Evolutionary conservation across 257 asterid genomes (phyloP), one percentile per base, ranked within the genome.

Genomic region (Ilex asprella): DNA sequence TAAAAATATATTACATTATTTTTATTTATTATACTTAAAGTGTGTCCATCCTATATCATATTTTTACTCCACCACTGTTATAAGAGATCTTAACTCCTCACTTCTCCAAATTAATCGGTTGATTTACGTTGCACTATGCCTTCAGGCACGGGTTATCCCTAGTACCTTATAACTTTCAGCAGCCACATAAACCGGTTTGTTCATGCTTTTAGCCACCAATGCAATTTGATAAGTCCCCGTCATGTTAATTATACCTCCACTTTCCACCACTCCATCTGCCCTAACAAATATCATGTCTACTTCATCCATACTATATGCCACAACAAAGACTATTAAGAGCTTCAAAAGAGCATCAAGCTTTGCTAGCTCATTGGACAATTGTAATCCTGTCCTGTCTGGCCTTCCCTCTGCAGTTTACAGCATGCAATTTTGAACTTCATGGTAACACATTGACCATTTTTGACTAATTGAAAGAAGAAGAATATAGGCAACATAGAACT

Each of bases 201-300:
- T 88, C 97, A 86, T 86, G 95, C 97, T 85, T 78, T 88, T 92
- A 10, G 98, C 96, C 57, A 92, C 86, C 81, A 92, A 60, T 46
- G 98, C 95, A 59, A 86, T 86, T 79, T 92, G 98, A 77, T 92
- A 92, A 31, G 98, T 92, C 5, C 98, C 98, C 91, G 88, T 92
- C 98, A 86, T 88, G 77, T 92, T 92, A 62, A 92, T 88, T 66
- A 92, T 80, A 30, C 98, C 98, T 43, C 98, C 98, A 64, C 95
- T 92, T 76, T 88, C 95, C 14, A 86, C 95, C 47, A 92, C 95
- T 27, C 96, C 98, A 57, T 92, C 98, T 6, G 98, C 98, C 63
- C 98, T 97, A 6, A 92, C 89, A 16, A 92, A 76, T 50, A 92
- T 95, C 96, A 92, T 92, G 82, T 92, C 95, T 47, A 92, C 86